These are phyloP conservation scores for Backusella mclennaniae DNA, from an alignment of 192 early-diverging fungal genomes.

Conservation along the genomic window DNA sequence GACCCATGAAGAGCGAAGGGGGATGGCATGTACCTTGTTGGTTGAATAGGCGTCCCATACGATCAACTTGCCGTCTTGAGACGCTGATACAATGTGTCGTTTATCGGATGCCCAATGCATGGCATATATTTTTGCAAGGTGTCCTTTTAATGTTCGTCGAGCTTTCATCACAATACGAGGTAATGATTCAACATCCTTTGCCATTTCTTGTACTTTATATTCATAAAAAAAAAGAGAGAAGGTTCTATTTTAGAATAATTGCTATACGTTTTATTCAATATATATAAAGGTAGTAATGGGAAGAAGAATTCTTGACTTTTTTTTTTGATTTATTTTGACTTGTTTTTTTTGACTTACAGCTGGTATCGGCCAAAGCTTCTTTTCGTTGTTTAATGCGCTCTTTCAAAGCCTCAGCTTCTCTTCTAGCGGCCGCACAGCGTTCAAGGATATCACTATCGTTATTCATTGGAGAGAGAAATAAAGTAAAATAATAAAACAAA, in stretches of 20 bases:
- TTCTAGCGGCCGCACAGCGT: slow-evolving; percentile 86
- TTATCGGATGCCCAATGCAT: slow-evolving; percentile 99
- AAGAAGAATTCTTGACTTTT: neutral
- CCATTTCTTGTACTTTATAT: slow-evolving; percentile 75
- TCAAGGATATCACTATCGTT: slow-evolving; percentile 79
- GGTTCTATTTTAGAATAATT: neutral
- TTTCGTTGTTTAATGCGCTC: slow-evolving; percentile 94
- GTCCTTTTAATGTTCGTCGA: slow-evolving; percentile 95
- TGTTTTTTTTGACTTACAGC: slow-evolving; percentile 62
- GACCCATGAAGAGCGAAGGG: slow-evolving; percentile 98
- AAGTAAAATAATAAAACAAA: neutral
- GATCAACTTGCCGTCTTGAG: slow-evolving; percentile 99
- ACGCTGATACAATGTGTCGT: slow-evolving; percentile 95
- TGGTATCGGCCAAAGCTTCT: slow-evolving; percentile 92
- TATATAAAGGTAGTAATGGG: neutral
- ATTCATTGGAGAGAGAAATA: slow-evolving; percentile 2
- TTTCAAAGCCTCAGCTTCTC: slow-evolving; percentile 94
- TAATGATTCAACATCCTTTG: slow-evolving; percentile 84
- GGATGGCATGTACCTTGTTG: slow-evolving; percentile 99
- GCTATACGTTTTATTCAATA: neutral
- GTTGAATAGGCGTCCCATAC: slow-evolving; percentile 98
- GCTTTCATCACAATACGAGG: slow-evolving; percentile 92
- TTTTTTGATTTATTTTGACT: neutral
- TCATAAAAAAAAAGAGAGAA: neutral
- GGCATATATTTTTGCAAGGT: slow-evolving; percentile 98